A percentile compares a stretch with the other conserved stretches of the same genome.
Evolutionary conservation across 2,329 filamentous ascomycete genomes (phyloP).

Genomic region (Colletotrichum cereale): DNA sequence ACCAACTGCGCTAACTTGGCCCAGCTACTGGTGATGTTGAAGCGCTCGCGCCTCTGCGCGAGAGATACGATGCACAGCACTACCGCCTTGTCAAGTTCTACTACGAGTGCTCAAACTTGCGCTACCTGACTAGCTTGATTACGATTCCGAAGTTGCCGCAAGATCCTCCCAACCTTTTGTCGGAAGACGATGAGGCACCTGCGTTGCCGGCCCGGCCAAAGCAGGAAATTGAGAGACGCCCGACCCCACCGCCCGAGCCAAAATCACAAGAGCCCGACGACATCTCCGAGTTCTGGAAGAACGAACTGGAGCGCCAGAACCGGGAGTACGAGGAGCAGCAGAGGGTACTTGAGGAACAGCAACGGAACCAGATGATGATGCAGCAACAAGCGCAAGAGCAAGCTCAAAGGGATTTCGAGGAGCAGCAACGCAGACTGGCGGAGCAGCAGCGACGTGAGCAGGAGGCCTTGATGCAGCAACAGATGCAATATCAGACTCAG

Average conservation of each 20-base stretch:
- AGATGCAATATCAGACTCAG: constrained; percentile 93
- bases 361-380: constrained; percentile 81
- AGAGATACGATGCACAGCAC: constrained; percentile 94
- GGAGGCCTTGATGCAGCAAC: constrained; percentile 88
- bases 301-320: constrained; percentile 89
- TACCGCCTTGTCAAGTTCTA: constrained; percentile 98
- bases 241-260: constrained; percentile 76
- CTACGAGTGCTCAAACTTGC: constrained; percentile 97
- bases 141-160: constrained; percentile 96
- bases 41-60: constrained; percentile 87
- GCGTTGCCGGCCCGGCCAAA: constrained; percentile 85
- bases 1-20: constrained; percentile 42
- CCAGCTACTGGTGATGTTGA: constrained; percentile 92
- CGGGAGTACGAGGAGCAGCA: constrained; percentile 97
- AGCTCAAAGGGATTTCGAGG: constrained; percentile 94
- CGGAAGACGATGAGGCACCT: constrained; percentile 86
- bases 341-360: constrained; percentile 86
- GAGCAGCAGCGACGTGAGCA: constrained; percentile 94
- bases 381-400: constrained; percentile 88
- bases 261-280: constrained; percentile 88
- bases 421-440: constrained; percentile 87
- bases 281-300: constrained; percentile 98
- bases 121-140: constrained; percentile 95
- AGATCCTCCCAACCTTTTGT: constrained; percentile 89
- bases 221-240: constrained; percentile 76